Conservation (phyloP, 345 rosid genomes). For the Excoecaria cochinchinensis region DNA sequence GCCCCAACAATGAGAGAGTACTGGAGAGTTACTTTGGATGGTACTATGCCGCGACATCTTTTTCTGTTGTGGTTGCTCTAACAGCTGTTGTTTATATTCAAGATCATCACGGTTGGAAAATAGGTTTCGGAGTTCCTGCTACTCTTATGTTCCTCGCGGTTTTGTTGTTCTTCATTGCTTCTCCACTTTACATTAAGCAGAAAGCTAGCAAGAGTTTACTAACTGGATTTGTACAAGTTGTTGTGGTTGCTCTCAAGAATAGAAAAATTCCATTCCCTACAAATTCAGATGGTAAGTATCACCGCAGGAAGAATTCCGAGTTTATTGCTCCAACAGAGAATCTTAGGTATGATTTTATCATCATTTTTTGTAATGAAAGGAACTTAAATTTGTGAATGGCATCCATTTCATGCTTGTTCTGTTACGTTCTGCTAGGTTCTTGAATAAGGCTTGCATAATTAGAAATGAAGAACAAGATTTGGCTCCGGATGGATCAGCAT, state of each 20-base stretch:
- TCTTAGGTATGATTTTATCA: conserved; percentile 4
- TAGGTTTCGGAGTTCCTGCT: conserved; percentile 54
- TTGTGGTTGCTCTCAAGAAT: conserved; percentile 39
- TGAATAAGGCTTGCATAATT: conserved; percentile 54
- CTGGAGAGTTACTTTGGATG: conserved; percentile 51
- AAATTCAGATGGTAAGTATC: conserved; percentile 40
- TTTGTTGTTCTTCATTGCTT: conserved; percentile 43
- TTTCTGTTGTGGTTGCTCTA: conserved; percentile 36
- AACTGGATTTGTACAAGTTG: conserved; percentile 48
- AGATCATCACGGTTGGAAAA: conserved; percentile 50
- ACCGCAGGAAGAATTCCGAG: conserved; percentile 47
- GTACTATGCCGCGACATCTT: conserved; percentile 41
- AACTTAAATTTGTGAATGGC: background rate
- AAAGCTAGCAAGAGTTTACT: conserved; percentile 40
- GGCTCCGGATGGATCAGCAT: conserved; percentile 29
- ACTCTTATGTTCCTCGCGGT: conserved; percentile 42
- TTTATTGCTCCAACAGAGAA: conserved; percentile 41
- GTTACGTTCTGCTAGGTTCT: conserved; percentile 46
- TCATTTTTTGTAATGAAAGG: background rate
- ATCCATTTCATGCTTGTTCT: conserved; percentile 11
- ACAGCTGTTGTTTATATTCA: conserved; percentile 54
- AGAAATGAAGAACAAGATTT: conserved; percentile 37
- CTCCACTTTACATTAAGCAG: conserved; percentile 41
- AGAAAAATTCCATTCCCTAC: conserved; percentile 41
- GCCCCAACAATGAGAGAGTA: conserved; percentile 46